Percentiles rank a stretch among this genome's conserved stretches.
Conservation (phyloP, 805 yeast genomes). For the Pichia scutulata region DNA sequence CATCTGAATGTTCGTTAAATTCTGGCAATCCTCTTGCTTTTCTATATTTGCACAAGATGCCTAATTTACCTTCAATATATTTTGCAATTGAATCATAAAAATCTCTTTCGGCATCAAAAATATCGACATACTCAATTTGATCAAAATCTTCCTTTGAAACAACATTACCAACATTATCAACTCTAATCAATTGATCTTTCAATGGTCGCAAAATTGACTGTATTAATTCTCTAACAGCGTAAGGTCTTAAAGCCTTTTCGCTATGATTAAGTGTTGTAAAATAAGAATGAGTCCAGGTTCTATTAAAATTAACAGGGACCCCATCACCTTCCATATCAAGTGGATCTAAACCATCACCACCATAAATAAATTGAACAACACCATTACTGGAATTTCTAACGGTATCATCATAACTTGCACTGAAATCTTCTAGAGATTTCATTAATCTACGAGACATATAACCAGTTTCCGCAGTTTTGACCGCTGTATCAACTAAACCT, state of each 20-base stretch:
- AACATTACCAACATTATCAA: slow-evolving; percentile 62
- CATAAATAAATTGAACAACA: slow-evolving; percentile 94
- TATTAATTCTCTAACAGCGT: slow-evolving; percentile 49
- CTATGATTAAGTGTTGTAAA: slow-evolving; percentile 57
- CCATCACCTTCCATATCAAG: slow-evolving; percentile 99
- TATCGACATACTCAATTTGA: slow-evolving; percentile 66
- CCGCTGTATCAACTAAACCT: slow-evolving; percentile 99
- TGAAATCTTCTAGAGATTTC: slow-evolving; percentile 95
- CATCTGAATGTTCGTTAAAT: slow-evolving; percentile 36
- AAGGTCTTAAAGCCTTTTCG: slow-evolving; percentile 60
- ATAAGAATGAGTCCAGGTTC: slow-evolving; percentile 91
- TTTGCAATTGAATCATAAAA: slow-evolving; percentile 71
- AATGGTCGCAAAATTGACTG: slow-evolving; percentile 53
- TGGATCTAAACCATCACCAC: slow-evolving; percentile 98
- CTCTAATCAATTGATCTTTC: slow-evolving; percentile 51
- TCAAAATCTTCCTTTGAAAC: slow-evolving; percentile 38
- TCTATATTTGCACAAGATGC: slow-evolving; percentile 49
- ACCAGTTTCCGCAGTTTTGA: slow-evolving; percentile 81
- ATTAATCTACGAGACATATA: slow-evolving; percentile 96
- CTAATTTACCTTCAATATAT: slow-evolving; percentile 52
- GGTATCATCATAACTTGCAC: slow-evolving; percentile 87
- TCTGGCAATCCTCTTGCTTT: slow-evolving; percentile 37
- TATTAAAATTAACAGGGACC: slow-evolving; percentile 82
- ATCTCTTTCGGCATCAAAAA: slow-evolving; percentile 77
- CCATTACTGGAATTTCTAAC: slow-evolving; percentile 94